Conservation (phyloP, 805 yeast species). For the Debaryomyces maramus region DNA sequence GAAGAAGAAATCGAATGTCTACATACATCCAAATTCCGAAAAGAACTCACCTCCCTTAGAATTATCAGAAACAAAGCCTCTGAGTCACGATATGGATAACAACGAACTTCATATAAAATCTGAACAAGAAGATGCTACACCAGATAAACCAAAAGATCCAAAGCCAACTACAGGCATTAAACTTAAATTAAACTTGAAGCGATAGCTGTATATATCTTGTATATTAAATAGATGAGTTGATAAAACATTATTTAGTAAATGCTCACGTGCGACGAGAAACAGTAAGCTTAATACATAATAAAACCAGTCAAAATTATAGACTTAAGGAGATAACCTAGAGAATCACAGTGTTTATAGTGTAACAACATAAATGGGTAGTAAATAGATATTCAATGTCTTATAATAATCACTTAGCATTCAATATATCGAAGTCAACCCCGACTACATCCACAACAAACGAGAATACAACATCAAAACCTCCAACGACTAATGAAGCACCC, state of each 20-base stretch:
- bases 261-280: background rate
- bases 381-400: constrained; percentile 22
- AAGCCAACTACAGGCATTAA: constrained; percentile 13
- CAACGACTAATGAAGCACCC: constrained; percentile 9
- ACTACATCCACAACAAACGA: constrained; percentile 43
- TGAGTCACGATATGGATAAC: no score
- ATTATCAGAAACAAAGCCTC: no score
- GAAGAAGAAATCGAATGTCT: constrained; percentile 28
- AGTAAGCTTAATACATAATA: no score
- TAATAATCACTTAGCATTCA: constrained; percentile 32
- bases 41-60: background rate
- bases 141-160: constrained; percentile 3
- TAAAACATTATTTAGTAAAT: background rate
- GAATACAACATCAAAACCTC: constrained; percentile 23
- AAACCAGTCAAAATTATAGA: no score
- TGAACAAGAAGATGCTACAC: no score
- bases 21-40: constrained; percentile 21
- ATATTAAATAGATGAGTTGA: background rate
- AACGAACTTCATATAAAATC: no score
- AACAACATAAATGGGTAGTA: background rate
- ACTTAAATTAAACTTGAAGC: constrained; percentile 15
- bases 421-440: constrained; percentile 38
- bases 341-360: background rate
- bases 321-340: no score
- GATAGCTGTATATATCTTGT: constrained; percentile 3